phyloP scores from a whole-genome alignment of 495 filamentous ascomycete genomes.

The Ascodesmis nigricans region DNA sequence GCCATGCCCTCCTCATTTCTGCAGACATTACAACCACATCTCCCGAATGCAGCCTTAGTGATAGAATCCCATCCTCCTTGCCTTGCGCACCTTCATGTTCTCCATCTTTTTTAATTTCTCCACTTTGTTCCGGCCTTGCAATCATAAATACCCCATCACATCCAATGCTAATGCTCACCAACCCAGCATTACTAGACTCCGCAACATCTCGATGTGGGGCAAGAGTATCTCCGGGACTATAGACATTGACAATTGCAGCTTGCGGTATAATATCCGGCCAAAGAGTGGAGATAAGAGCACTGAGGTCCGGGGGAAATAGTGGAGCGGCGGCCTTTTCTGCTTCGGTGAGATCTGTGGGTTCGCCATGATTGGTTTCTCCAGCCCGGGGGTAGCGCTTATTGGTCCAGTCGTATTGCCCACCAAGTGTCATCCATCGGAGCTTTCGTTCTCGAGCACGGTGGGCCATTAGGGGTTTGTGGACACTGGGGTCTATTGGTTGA shows the following conservation, averaged over 20 bases:
- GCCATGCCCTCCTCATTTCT: conserved; percentile 68
- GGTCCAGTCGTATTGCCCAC: conserved; percentile 90
- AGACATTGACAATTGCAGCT: conserved; percentile 81
- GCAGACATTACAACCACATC: conserved; percentile 69
- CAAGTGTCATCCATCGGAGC: conserved; percentile 79
- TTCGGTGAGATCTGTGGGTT: no score
- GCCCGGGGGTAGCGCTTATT: conserved; percentile 54
- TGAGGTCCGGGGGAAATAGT: conserved; percentile 28
- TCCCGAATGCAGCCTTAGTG: conserved; percentile 51
- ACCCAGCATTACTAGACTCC: conserved; percentile 47
- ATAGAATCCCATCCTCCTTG: conserved; percentile 26
- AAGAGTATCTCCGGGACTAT: conserved; percentile 68
- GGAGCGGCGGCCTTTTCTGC: conserved; percentile 19
- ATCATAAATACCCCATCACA: conserved; percentile 73
- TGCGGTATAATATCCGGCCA: conserved; percentile 35
- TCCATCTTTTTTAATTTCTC: conserved; percentile 15
- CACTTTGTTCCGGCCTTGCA: conserved; percentile 28
- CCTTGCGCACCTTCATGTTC: conserved; percentile 1
- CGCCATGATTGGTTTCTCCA: no score
- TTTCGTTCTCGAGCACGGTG: conserved; percentile 46
- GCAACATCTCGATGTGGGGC: conserved; percentile 79
- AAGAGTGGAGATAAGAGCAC: not conserved
- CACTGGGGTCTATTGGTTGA: conserved; percentile 38
- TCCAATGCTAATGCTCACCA: conserved; percentile 70
- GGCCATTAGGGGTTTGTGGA: conserved; percentile 48